These are phyloP conservation scores for Wallacemonas collosoma DNA, from an alignment of 208 protist species.

Conservation along the genomic window DNA sequence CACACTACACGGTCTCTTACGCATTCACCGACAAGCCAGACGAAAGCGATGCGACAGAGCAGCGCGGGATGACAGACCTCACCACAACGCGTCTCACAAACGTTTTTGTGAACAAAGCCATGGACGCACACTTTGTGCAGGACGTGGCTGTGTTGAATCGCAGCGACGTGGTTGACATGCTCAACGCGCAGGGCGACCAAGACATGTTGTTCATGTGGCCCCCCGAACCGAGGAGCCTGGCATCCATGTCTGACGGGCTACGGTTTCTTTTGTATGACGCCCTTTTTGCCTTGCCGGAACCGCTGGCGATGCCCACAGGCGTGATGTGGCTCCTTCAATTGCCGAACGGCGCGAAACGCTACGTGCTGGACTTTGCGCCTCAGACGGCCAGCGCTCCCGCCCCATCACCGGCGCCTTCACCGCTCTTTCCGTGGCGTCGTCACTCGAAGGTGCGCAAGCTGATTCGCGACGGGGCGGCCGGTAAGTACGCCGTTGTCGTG, in stretches of 20 bases:
- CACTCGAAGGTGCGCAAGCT: constrained; percentile 50
- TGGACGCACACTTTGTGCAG: constrained; percentile 7
- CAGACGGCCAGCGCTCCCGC: background rate
- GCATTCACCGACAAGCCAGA: background rate
- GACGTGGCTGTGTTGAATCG: constrained; percentile 30
- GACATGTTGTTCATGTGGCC: constrained; percentile 36
- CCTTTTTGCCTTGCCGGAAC: constrained; percentile 58
- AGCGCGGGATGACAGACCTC: background rate
- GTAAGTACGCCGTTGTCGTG: constrained; percentile 47
- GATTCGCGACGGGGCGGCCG: constrained; percentile 24
- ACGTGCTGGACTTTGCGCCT: constrained; percentile 33
- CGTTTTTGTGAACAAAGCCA: background rate
- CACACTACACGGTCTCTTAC: constrained; percentile 20
- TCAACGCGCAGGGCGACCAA: constrained; percentile 29
- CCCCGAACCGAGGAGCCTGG: constrained; percentile 16
- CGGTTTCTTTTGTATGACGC: constrained; percentile 52
- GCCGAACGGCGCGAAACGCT: constrained; percentile 39
- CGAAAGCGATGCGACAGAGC: background rate
- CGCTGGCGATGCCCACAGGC: constrained; percentile 11
- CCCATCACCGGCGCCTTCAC: background rate
- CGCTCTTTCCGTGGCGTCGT: constrained; percentile 36
- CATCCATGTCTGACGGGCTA: constrained; percentile 23
- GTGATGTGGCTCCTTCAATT: constrained; percentile 43
- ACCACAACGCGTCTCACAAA: background rate
- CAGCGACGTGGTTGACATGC: constrained; percentile 50